Conservation (phyloP, 2,329 filamentous ascomycete species). For the Penicillium digitatum region DNA sequence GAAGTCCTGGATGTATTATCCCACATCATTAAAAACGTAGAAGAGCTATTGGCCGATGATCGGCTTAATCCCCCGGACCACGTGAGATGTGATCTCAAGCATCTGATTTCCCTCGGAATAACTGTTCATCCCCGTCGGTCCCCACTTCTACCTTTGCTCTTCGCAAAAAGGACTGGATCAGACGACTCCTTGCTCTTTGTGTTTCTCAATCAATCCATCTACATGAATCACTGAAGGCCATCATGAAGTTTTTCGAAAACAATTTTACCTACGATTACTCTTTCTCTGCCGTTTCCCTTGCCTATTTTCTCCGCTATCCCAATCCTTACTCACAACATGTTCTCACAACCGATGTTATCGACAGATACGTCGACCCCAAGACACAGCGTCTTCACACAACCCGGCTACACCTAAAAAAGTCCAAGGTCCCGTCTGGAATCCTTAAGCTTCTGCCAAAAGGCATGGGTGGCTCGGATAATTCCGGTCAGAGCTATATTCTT, state of each 20-base stretch:
- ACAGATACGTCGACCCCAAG: constrained; percentile 57
- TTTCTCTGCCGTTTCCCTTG: constrained; percentile 62
- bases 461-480: constrained; percentile 55
- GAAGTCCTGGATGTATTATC: background rate
- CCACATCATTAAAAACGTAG: background rate
- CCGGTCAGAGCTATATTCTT: constrained; percentile 60
- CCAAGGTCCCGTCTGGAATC: constrained; percentile 58
- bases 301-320: constrained; percentile 66
- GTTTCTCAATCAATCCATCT: constrained; percentile 2
- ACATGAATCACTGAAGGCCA: constrained; percentile 24
- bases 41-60: constrained; percentile 4
- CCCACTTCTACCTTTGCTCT: constrained; percentile 11
- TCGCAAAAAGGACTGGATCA: constrained; percentile 20
- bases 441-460: constrained; percentile 59
- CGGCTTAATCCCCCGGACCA: background rate
- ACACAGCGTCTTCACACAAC: constrained; percentile 60
- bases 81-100: constrained; percentile 4
- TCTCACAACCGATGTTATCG: constrained; percentile 62
- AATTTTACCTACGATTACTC: constrained; percentile 61
- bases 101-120: constrained; percentile 4
- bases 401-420: constrained; percentile 60
- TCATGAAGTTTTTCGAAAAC: constrained; percentile 53
- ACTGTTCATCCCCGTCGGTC: constrained; percentile 1
- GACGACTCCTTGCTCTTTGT: constrained; percentile 11
- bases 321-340: constrained; percentile 65